Evolutionary conservation across 2,329 filamentous ascomycete genomes (phyloP).

Genomic region (Elsinoe perseae): DNA sequence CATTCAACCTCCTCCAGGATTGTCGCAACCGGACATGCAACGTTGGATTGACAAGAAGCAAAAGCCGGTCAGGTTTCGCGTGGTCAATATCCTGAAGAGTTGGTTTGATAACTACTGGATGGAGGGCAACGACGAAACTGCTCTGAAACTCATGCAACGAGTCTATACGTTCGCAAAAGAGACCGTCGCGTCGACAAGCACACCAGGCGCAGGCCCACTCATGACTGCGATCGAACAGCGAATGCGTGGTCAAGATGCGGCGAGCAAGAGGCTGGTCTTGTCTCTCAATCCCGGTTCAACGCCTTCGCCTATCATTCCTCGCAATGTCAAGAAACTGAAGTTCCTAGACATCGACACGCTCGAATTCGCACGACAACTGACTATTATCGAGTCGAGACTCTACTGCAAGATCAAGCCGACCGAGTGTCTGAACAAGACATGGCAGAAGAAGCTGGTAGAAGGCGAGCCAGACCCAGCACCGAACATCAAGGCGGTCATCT

Average conservation of each 20-base stretch:
- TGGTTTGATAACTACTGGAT: conserved; percentile 99
- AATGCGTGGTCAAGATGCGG: conserved; percentile 77
- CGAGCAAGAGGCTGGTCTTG: conserved; percentile 76
- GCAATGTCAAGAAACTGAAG: conserved; percentile 99
- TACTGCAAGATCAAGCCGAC: conserved; percentile 95
- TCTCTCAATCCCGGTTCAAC: conserved; percentile 69
- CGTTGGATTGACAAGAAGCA: conserved; percentile 91
- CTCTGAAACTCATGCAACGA: conserved; percentile 73
- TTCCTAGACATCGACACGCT: conserved; percentile 94
- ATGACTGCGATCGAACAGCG: conserved; percentile 85
- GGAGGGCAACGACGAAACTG: conserved; percentile 81
- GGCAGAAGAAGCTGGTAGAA: conserved; percentile 88
- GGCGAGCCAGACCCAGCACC: conserved; percentile 77
- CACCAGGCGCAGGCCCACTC: conserved; percentile 75
- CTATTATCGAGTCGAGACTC: conserved; percentile 88
- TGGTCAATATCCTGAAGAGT: conserved; percentile 94
- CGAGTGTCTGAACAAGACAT: conserved; percentile 96
- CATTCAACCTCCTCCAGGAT: conserved; percentile 79
- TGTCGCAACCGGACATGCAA: conserved; percentile 69
- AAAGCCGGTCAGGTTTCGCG: conserved; percentile 88
- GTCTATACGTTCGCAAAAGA: conserved; percentile 88
- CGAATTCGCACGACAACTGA: conserved; percentile 95
- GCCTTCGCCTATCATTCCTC: conserved; percentile 84
- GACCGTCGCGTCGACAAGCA: conserved; percentile 86
- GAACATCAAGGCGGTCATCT: conserved; percentile 91